These are phyloP conservation scores for Teratosphaeria epicoccoides DNA, from an alignment of 2,329 filamentous ascomycete species.

Conservation along the genomic window DNA sequence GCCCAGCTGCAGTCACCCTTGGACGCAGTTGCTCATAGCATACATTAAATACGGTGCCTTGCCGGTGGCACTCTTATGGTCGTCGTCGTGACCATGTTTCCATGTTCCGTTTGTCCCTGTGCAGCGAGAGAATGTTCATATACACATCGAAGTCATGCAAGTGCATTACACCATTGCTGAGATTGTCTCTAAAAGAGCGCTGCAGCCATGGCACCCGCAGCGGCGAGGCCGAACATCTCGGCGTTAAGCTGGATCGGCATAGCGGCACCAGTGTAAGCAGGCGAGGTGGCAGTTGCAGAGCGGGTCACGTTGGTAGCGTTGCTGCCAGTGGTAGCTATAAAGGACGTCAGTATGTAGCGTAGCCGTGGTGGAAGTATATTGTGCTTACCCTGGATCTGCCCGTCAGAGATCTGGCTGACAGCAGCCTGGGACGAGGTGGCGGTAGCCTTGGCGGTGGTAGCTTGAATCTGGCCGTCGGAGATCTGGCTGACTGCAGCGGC, in stretches of 20 bases:
- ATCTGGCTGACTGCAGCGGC: slow-evolving; percentile 9
- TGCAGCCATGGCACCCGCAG: slow-evolving; percentile 20
- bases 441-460: slow-evolving; percentile 7
- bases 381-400: slow-evolving; percentile 12
- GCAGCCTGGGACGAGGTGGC: background rate
- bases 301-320: slow-evolving; percentile 4
- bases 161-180: slow-evolving; percentile 8
- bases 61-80: background rate
- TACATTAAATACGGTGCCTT: slow-evolving; percentile 1
- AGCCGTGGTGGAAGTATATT: background rate
- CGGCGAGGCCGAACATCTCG: slow-evolving; percentile 20
- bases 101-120: background rate
- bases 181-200: slow-evolving; percentile 18
- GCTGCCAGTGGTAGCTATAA: slow-evolving; percentile 8
- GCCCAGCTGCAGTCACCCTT: background rate
- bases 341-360: background rate
- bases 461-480: slow-evolving; percentile 17
- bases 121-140: slow-evolving; percentile 13
- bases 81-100: background rate
- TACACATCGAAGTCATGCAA: slow-evolving; percentile 18
- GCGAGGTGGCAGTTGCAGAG: slow-evolving; percentile 3
- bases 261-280: slow-evolving; percentile 25
- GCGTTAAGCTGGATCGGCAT: slow-evolving; percentile 13
- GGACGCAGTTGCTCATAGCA: background rate
- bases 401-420: slow-evolving; percentile 15